Percentiles rank a stretch among this genome's conserved stretches.
phyloP scores from a whole-genome alignment of 495 filamentous ascomycete genomes.

The Tuber calosporum region DNA sequence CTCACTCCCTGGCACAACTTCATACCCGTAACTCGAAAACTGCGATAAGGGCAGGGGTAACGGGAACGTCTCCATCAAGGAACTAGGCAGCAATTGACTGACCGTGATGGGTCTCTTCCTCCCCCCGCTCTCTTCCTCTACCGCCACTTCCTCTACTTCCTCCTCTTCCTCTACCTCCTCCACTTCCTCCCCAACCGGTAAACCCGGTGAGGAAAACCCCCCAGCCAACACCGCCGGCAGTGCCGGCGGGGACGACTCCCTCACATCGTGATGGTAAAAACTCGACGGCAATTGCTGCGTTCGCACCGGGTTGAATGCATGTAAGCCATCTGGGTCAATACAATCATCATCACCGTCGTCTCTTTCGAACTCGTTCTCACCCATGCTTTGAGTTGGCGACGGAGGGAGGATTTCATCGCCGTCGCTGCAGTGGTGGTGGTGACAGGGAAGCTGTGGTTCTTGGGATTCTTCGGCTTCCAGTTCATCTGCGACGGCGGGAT shows the following conservation, averaged over 20 bases:
- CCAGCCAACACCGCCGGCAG: not conserved
- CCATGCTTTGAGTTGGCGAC: not conserved
- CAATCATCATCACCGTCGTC: not conserved
- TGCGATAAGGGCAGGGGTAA: constrained; percentile 38
- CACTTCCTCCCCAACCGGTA: not conserved
- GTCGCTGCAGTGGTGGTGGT: not conserved
- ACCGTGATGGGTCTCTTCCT: constrained; percentile 16
- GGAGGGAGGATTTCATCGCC: not conserved
- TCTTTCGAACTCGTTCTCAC: not conserved
- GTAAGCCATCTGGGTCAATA: not conserved
- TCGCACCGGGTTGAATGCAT: constrained; percentile 18
- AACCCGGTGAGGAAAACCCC: not conserved
- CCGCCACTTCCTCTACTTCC: not conserved
- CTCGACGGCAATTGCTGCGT: constrained; percentile 33
- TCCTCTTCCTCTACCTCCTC: not conserved
- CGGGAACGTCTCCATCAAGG: constrained; percentile 41
- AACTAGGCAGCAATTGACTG: constrained; percentile 35
- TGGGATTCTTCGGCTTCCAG: not conserved
- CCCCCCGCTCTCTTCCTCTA: not conserved
- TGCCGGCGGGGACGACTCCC: constrained; percentile 1
- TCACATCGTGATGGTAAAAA: constrained; percentile 16
- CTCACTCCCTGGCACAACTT: constrained; percentile 15
- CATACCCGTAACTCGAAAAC: constrained; percentile 28
- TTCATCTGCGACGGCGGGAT: not conserved
- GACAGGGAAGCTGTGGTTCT: not conserved